phyloP scores from a whole-genome alignment of 768 basidiomycete species.

The Naganishia antarctica region DNA sequence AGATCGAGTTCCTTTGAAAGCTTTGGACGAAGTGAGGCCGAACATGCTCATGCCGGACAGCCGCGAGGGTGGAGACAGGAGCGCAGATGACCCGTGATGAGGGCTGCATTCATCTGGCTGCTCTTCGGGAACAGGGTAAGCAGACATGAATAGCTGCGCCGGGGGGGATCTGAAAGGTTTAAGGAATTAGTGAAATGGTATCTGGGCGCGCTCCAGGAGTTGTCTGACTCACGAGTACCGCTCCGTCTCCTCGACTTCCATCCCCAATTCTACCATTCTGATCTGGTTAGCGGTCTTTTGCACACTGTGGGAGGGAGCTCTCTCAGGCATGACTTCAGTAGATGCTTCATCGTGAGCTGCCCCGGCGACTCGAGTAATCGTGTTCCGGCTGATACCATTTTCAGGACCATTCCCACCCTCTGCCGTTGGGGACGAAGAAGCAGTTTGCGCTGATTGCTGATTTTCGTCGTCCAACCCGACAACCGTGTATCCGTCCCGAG shows the following conservation, averaged over 20 bases:
- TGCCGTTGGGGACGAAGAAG: not conserved
- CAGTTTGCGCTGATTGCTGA: not conserved
- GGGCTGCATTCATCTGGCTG: slow-evolving; percentile 35
- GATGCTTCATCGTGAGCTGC: no score
- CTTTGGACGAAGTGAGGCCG: slow-evolving; percentile 21
- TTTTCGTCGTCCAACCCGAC: not conserved
- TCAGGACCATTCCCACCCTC: no score
- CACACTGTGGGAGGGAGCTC: no score
- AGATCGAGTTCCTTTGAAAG: slow-evolving; percentile 23
- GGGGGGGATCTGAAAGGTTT: slow-evolving; percentile 35
- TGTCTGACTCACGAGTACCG: slow-evolving; percentile 32
- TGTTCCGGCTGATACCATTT: no score
- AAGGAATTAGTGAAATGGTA: no score
- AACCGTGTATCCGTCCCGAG: slow-evolving; percentile 12
- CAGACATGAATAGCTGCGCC: slow-evolving; percentile 30
- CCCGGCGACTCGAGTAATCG: no score
- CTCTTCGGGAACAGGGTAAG: slow-evolving; percentile 39
- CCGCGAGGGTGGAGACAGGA: slow-evolving; percentile 33
- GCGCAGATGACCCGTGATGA: slow-evolving; percentile 27
- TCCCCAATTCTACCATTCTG: slow-evolving; percentile 43
- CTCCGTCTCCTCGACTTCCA: slow-evolving; percentile 47
- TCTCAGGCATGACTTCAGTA: no score
- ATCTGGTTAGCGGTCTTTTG: no score
- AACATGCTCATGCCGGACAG: slow-evolving; percentile 31
- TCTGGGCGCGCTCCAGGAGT: not conserved